Conservation (phyloP, 2,329 filamentous ascomycete genomes). For the Botrytis elliptica region DNA sequence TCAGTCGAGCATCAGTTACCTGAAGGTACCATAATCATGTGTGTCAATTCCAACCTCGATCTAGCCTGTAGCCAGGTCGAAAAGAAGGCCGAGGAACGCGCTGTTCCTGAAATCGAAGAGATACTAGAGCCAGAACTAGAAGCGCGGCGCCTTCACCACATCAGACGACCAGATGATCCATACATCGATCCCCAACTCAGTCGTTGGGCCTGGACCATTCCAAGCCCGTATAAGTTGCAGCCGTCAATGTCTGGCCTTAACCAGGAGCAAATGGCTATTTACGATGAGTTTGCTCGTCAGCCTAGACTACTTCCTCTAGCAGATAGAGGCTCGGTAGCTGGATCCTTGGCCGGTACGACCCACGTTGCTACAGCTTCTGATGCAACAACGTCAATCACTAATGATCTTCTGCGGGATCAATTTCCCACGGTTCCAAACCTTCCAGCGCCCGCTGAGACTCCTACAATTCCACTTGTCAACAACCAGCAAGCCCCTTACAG, state of each 20-base stretch:
- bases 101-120: slow-evolving; percentile 90
- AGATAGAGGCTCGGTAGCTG: slow-evolving; percentile 16
- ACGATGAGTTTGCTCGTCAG: slow-evolving; percentile 92
- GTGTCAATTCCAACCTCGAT: slow-evolving; percentile 96
- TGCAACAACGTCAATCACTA: slow-evolving; percentile 59
- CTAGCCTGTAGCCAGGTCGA: slow-evolving; percentile 91
- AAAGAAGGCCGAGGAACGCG: slow-evolving; percentile 90
- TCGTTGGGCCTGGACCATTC: slow-evolving; percentile 90
- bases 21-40: slow-evolving; percentile 96
- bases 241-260: slow-evolving; percentile 73
- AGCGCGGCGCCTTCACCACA: slow-evolving; percentile 70
- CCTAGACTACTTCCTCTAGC: slow-evolving; percentile 55
- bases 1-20: slow-evolving; percentile 72
- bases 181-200: slow-evolving; percentile 81
- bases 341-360: slow-evolving; percentile 52
- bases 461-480: slow-evolving; percentile 50
- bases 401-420: slow-evolving; percentile 63
- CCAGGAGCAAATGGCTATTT: slow-evolving; percentile 89
- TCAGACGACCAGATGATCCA: slow-evolving; percentile 74
- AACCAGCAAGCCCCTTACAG: slow-evolving; percentile 56
- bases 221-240: slow-evolving; percentile 86
- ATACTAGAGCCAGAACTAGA: slow-evolving; percentile 82
- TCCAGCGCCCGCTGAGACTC: slow-evolving; percentile 59
- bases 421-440: slow-evolving; percentile 57
- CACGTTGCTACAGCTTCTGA: slow-evolving; percentile 60